Base-by-base conservation (phyloP, 2,329 filamentous ascomycete species). In the Fusarium pilosicola region DNA sequence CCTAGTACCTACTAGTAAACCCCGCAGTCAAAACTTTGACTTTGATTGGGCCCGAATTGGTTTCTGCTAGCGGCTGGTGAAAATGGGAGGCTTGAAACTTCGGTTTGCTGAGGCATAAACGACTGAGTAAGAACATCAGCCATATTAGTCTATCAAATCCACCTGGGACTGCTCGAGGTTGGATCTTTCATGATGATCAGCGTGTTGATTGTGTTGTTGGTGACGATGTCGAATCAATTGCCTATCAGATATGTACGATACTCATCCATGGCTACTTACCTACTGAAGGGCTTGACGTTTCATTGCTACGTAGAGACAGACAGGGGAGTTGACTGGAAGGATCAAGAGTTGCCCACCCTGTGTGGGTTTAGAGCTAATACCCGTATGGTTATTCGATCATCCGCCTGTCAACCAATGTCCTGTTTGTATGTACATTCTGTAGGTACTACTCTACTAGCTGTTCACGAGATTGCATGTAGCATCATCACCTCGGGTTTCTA, bases 21-120 rank as follows among this genome's bases (percentile, higher is more conserved):
- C 76, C 76, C 76, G 76, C 76, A 78, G 74, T 75, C 67, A 71
- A 71, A 71, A 68, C 26, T 73, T 68, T 74, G 58, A 60, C 49
- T 57, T 62, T 65, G 41, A 51, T 64, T 69, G 52, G 66, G 42
- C 49, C 62, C 36, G 54, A 48, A 30, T 24, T 45, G 30, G 30
- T 46, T 56, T 34, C 41, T 51, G 44, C 34, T 60, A 54, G 61
- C 63, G 49, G 34, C 44, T 71, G 65, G 65, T 42, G 41, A 71
- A 56, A 57, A 38, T 55, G 34, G 24, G 12, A 46, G 42, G 24
- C n/a, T 60, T 56, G 32, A 41, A 49, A 46, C 61, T 46, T 56
- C 44, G 57, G 61, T 30, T 73, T 58, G 60, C 55, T 70, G 70
- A 73, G 70, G 70, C 62, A 71, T 74, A 74, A 73, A 63, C 38